Evolutionary conservation across 2,329 filamentous ascomycete genomes (phyloP), one percentile per base, ranked within the genome.

Genomic region (Calonectria leucothoes): DNA sequence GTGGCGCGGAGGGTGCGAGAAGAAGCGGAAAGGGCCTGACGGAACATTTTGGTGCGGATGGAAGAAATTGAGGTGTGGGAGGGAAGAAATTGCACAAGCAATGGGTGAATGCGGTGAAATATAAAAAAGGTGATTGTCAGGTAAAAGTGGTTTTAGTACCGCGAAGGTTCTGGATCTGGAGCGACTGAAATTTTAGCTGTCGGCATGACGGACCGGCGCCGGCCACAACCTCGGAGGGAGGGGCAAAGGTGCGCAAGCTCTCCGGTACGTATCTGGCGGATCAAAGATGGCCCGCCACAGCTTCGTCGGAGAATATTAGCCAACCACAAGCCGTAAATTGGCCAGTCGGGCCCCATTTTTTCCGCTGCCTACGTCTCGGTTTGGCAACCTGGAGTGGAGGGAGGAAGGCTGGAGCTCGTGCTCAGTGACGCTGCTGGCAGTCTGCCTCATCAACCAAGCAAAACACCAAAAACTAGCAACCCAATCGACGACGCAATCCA

Each of bases 1-100:
- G 82, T 82, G 70, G 85, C 83, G 82, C 87, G 84, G 75, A 88
- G 82, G 49, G 85, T 85, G 81, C 87, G 84, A 71, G 87, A 86
- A 45, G 87, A 85, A 73, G 84, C 77, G 68, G 85, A 82, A 65
- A 88, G 72, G 69, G 84, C 83, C 81, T 88, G 86, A 79, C 87
- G 86, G 75, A 89, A 83, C 88, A 89, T 89, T 76, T 57, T 83
- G 78, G 69, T 5, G 42, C 31, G 65, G 35, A 59, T 73, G 31
- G 45, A 48, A 69, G 66, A 48, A 17, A 49, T 55, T 72, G 73
- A 59, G 31, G 29, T 59, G 63, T 25, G 33, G 12, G 42, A 63
- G 59, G 45, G 51, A 67, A 61, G 59, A 29, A 51, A 75, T 63
- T 45, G 55, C 33, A 59, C 31, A 64, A 59, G 49, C 63, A 70